A percentile compares a stretch with the other conserved stretches of the same genome.
phyloP scores from a whole-genome alignment of 164 flowering plant species.

The Liriodendron chinense region DNA sequence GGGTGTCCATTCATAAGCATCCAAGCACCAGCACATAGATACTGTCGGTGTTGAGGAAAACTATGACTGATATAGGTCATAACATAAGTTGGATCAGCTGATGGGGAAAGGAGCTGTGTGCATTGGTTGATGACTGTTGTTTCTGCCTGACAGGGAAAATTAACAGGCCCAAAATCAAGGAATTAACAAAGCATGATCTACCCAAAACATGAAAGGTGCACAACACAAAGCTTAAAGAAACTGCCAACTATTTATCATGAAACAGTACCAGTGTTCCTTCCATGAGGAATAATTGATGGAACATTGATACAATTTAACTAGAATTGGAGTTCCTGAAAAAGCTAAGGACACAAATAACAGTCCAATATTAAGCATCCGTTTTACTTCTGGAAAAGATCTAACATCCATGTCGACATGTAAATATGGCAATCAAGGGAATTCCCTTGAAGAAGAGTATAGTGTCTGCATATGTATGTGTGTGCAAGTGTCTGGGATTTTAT shows the following conservation, averaged over 20 bases:
- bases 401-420: no score
- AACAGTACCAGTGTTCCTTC: not conserved
- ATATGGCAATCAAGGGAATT: no score
- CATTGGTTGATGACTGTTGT: constrained; percentile 88
- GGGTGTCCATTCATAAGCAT: constrained; percentile 89
- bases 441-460: no score
- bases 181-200: no score
- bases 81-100: constrained; percentile 77
- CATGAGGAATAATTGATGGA: not conserved
- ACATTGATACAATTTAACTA: not conserved
- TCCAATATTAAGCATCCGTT: no score
- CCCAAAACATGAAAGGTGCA: not conserved
- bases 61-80: constrained; percentile 83
- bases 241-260: not conserved
- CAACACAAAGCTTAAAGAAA: not conserved
- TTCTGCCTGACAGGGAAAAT: constrained; percentile 67
- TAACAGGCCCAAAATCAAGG: not conserved
- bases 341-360: no score
- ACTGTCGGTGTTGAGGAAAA: constrained; percentile 80
- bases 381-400: no score
- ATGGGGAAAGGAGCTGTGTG: constrained; percentile 87
- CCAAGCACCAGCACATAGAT: constrained; percentile 97
- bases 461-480: no score
- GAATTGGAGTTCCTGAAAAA: not conserved
- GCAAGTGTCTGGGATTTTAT: no score